Evolutionary conservation across 148 eudicot species (phyloP).

Genomic region (Vaccinium darrowii): DNA sequence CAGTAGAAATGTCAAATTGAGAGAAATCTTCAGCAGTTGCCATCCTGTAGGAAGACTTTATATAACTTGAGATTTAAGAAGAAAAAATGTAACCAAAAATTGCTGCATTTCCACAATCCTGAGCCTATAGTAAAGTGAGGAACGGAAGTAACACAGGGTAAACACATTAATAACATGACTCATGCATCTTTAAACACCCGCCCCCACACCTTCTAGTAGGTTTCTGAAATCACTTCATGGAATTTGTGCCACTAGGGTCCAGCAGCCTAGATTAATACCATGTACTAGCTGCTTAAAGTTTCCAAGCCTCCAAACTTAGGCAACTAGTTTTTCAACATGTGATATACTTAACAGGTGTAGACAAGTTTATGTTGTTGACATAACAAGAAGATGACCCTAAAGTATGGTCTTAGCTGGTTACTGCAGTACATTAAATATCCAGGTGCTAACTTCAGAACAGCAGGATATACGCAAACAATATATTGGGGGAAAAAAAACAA

Average conservation of each 20-base stretch:
- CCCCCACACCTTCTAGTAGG: not conserved
- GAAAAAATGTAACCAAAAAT: too few relatives aligned
- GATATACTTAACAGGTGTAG: not conserved
- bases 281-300: not conserved
- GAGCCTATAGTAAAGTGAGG: not conserved
- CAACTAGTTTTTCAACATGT: not conserved
- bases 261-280: not conserved
- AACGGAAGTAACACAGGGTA: not conserved
- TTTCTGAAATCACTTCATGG: not conserved
- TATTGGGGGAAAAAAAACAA: not conserved
- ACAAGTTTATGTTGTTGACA: not conserved
- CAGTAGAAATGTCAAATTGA: conserved; percentile 65
- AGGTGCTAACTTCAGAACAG: not conserved
- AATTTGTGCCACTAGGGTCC: not conserved
- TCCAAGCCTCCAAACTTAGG: not conserved
- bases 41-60: conserved; percentile 34
- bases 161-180: not conserved
- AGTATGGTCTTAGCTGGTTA: not conserved
- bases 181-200: not conserved
- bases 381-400: not conserved
- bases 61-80: too few relatives aligned
- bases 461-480: not conserved
- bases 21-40: conserved; percentile 44
- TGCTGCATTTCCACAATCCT: too few relatives aligned
- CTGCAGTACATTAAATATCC: not conserved